Conservation (phyloP, 148 eudicot genomes). For the Gaultheria prostrata region DNA sequence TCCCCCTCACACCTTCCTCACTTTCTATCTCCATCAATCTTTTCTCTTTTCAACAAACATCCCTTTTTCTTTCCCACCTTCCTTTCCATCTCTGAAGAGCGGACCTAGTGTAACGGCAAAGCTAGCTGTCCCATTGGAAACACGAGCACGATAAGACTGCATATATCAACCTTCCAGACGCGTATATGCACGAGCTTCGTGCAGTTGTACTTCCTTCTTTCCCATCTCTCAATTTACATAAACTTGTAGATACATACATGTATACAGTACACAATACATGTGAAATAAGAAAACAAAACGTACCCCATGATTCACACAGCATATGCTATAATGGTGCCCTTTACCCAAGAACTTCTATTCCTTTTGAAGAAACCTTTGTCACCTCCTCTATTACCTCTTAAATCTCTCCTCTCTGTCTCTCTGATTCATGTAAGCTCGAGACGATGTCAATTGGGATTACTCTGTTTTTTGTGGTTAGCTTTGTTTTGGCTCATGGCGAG, state of each 20-base stretch:
- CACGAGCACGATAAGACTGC: too few relatives aligned
- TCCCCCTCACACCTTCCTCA: background rate
- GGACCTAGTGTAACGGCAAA: too few relatives aligned
- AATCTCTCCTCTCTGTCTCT: background rate
- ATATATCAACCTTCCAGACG: too few relatives aligned
- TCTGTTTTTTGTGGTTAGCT: background rate
- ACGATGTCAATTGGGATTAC: background rate
- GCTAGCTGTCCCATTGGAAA: too few relatives aligned
- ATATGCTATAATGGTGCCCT: background rate
- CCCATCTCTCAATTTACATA: background rate
- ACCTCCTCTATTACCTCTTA: too few relatives aligned
- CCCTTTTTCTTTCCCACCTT: background rate
- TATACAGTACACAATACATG: background rate
- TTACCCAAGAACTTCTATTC: background rate
- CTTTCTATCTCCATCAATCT: background rate
- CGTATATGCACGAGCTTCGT: too few relatives aligned
- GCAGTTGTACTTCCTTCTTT: too few relatives aligned
- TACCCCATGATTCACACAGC: background rate
- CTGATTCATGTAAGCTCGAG: background rate
- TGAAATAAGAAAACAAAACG: background rate
- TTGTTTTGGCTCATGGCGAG: conserved; percentile 12
- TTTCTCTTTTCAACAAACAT: background rate
- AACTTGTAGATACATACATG: background rate
- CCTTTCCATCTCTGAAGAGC: background rate
- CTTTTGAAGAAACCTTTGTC: background rate